These are phyloP conservation scores for Pseudonitzschia pungens DNA, from an alignment of 108 stramenopile species.

Conservation along the genomic window DNA sequence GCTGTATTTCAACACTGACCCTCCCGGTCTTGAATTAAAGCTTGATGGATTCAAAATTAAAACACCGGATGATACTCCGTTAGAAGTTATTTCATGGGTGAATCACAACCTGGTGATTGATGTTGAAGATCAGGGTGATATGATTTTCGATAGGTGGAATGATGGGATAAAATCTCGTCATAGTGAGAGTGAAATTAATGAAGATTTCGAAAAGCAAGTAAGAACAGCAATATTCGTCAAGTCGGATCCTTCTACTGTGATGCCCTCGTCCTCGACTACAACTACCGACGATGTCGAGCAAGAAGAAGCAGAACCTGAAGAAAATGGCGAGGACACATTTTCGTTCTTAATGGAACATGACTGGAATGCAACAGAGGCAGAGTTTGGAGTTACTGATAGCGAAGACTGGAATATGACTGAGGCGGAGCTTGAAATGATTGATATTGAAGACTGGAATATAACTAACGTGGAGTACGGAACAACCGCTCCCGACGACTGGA, in stretches of 20 bases:
- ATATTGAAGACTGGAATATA: too few species aligned
- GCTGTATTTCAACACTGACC: conserved; percentile 24
- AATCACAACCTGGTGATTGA: conserved; percentile 25
- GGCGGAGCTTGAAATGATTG: too few species aligned
- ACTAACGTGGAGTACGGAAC: too few species aligned
- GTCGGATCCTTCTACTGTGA: not conserved
- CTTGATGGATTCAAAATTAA: conserved; percentile 16
- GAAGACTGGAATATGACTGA: too few species aligned
- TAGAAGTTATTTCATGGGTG: conserved; percentile 23
- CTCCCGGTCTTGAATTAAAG: conserved; percentile 23
- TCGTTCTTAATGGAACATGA: too few species aligned
- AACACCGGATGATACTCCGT: conserved; percentile 20
- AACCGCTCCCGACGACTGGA: too few species aligned
- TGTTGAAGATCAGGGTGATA: conserved; percentile 17
- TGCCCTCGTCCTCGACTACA: not conserved
- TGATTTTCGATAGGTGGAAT: conserved; percentile 21
- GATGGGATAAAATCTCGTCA: conserved; percentile 8
- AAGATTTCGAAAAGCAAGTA: not conserved
- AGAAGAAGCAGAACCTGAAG: not conserved
- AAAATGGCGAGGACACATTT: not conserved
- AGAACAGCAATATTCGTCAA: conserved; percentile 2
- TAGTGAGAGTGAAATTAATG: not conserved
- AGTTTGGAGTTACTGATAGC: too few species aligned
- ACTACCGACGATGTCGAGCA: not conserved
- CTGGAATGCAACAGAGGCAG: too few species aligned